These are phyloP conservation scores for Myxozyma vanderwaltii DNA, from an alignment of 805 yeast species.

Conservation along the genomic window DNA sequence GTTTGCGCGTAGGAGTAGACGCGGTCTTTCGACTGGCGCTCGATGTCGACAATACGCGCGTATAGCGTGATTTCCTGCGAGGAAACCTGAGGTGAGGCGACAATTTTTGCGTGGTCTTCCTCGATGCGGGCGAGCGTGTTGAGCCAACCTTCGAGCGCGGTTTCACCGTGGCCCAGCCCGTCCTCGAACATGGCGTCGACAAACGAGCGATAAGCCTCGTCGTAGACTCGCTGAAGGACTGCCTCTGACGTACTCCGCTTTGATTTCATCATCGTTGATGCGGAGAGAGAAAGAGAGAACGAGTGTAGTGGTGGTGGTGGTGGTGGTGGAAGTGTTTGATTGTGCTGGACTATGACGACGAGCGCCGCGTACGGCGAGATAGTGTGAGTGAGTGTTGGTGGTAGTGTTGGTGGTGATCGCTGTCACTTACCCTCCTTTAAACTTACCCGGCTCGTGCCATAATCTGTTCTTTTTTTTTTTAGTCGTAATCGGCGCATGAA, in stretches of 20 bases:
- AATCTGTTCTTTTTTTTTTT: too few species aligned
- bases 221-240: slow-evolving; percentile 44
- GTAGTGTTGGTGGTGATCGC: slow-evolving; percentile 10
- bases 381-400: background rate
- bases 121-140: slow-evolving; percentile 42
- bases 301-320: background rate
- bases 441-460: slow-evolving; percentile 18
- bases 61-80: slow-evolving; percentile 43
- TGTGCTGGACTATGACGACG: background rate
- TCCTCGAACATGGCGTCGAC: slow-evolving; percentile 46
- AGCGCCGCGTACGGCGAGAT: background rate
- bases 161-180: slow-evolving; percentile 42
- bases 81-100: slow-evolving; percentile 40
- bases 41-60: slow-evolving; percentile 45
- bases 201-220: slow-evolving; percentile 48
- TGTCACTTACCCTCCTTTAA: slow-evolving; percentile 14
- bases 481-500: too few species aligned
- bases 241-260: slow-evolving; percentile 27
- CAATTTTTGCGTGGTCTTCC: slow-evolving; percentile 40
- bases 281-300: background rate
- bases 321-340: too few species aligned
- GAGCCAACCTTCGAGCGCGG: slow-evolving; percentile 45
- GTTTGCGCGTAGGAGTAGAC: slow-evolving; percentile 34
- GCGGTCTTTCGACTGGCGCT: slow-evolving; percentile 46
- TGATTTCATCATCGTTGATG: slow-evolving; percentile 17